Evolutionary conservation across 2,329 filamentous ascomycete genomes (phyloP).

Genomic region (Aureobasidium sp.): DNA sequence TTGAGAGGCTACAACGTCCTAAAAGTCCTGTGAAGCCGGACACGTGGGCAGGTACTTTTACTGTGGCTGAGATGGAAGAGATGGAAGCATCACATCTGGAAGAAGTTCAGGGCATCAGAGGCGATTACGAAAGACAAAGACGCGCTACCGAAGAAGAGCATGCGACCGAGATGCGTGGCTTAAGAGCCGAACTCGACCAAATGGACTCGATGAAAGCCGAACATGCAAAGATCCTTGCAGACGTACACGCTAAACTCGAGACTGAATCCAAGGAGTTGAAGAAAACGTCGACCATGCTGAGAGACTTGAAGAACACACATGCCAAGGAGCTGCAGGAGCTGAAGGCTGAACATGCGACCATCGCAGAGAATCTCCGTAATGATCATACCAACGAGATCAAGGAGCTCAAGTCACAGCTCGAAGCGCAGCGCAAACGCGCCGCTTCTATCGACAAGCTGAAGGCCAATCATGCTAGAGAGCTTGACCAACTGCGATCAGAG

Average conservation of each 20-base stretch:
- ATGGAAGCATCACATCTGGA: conserved; percentile 10
- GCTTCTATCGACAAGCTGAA: conserved; percentile 11
- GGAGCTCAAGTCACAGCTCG: conserved; percentile 22
- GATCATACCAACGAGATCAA: conserved; percentile 21
- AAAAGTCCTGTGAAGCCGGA: conserved; percentile 10
- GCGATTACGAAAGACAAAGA: conserved; percentile 10
- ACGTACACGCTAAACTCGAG: neutral
- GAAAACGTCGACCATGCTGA: neutral
- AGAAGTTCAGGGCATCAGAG: conserved; percentile 10
- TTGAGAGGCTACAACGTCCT: conserved; percentile 10
- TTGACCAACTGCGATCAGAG: conserved; percentile 5
- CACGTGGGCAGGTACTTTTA: neutral
- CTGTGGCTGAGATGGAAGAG: conserved; percentile 13
- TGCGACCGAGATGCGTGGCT: neutral
- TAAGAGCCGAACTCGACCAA: neutral
- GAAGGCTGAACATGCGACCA: neutral
- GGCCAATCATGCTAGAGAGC: conserved; percentile 4
- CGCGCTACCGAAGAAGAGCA: conserved; percentile 12
- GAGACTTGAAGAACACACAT: neutral
- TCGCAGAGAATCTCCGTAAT: conserved; percentile 1
- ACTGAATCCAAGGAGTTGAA: neutral
- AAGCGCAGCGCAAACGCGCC: conserved; percentile 18
- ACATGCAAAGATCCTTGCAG: conserved; percentile 1
- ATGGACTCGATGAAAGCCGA: conserved; percentile 2
- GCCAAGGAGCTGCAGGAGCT: conserved; percentile 3